Percentiles rank a stretch among this genome's conserved stretches.
Evolutionary conservation across 2,329 filamentous ascomycete genomes (phyloP).

Genomic region (Penicillium fuscoglaucum): DNA sequence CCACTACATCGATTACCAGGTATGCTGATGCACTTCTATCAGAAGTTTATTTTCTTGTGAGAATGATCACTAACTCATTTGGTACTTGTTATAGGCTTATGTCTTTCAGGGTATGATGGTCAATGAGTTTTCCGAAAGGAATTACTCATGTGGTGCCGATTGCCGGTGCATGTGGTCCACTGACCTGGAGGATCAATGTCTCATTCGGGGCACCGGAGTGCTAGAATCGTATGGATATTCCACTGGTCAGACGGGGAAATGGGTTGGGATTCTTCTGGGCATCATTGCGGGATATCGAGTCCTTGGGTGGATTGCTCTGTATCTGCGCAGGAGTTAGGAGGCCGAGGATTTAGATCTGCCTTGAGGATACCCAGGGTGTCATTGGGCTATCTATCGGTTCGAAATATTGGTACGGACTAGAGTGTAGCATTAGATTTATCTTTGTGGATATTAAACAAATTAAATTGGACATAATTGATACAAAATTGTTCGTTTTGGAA

Average conservation of each 20-base stretch:
- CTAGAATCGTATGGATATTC: slow-evolving; percentile 69
- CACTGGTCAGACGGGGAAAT: slow-evolving; percentile 62
- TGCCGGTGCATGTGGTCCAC: slow-evolving; percentile 73
- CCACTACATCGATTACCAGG: slow-evolving; percentile 85
- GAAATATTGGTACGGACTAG: background rate
- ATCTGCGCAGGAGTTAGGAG: slow-evolving; percentile 14
- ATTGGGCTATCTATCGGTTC: background rate
- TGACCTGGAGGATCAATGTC: slow-evolving; percentile 62
- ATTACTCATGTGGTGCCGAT: slow-evolving; percentile 60
- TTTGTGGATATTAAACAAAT: background rate
- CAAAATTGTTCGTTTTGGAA: background rate
- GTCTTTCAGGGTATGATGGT: slow-evolving; percentile 94
- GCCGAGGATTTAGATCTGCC: background rate
- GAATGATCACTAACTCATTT: background rate
- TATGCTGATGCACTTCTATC: slow-evolving; percentile 6
- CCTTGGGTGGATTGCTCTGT: slow-evolving; percentile 64
- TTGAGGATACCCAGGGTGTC: background rate
- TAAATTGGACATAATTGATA: background rate
- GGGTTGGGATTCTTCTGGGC: slow-evolving; percentile 74
- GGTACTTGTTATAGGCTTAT: slow-evolving; percentile 53
- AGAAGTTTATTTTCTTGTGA: background rate
- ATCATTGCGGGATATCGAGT: slow-evolving; percentile 74
- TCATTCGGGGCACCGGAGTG: slow-evolving; percentile 70
- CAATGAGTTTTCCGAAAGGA: slow-evolving; percentile 71
- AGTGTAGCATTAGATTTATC: background rate